Evolutionary conservation across 768 basidiomycete genomes (phyloP), one percentile per base, ranked within the genome.

Genomic region (Rhodosporidiobolus odoratus): DNA sequence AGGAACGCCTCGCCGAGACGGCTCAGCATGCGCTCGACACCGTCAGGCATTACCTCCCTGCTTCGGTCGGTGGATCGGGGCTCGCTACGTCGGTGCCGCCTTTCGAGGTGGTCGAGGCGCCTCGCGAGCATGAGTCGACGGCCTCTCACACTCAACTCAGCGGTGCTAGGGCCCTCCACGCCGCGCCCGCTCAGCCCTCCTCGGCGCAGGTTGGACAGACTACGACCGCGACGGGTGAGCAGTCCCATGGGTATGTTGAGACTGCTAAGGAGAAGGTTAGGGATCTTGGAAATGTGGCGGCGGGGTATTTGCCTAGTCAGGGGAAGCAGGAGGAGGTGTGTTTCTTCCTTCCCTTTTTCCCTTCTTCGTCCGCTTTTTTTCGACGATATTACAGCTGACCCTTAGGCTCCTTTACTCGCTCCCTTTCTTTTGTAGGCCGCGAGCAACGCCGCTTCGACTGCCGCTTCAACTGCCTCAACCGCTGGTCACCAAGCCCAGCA

Each of bases 291-390:
- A 27, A 48, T 35, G 32, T 32, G 32, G 43, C 45, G 15, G 45
- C 60, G 16, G 25, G 32, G 30, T 25, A 48, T 25, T 47, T 61
- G 1, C 60, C 60, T 5, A 8, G 19, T 16, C 23, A 25, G n/a
- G 43, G 47, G 59, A 19, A 35, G 59, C 59, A 60, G 45, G 25
- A 45, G 41, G 3, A 45, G 59, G 59, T 45, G 43, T 45, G 59
- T n/a, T 19, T 6, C 32, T 1, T 47, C 19, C 15, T 32, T n/a
- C 30, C n/a, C 7, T n/a, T n/a, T n/a, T n/a, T n/a, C n/a, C n/a
- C n/a, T n/a, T n/a, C n/a, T n/a, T n/a, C n/a, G n/a, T n/a, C n/a
- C n/a, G n/a, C n/a, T n/a, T n/a, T n/a, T n/a, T n/a, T n/a, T n/a
- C n/a, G n/a, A n/a, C n/a, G n/a, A n/a, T n/a, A n/a, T n/a, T n/a